A percentile compares a stretch with the other conserved stretches of the same genome.
phyloP scores from a whole-genome alignment of 148 eudicot genomes.

The Fagopyrum homotropicum region DNA sequence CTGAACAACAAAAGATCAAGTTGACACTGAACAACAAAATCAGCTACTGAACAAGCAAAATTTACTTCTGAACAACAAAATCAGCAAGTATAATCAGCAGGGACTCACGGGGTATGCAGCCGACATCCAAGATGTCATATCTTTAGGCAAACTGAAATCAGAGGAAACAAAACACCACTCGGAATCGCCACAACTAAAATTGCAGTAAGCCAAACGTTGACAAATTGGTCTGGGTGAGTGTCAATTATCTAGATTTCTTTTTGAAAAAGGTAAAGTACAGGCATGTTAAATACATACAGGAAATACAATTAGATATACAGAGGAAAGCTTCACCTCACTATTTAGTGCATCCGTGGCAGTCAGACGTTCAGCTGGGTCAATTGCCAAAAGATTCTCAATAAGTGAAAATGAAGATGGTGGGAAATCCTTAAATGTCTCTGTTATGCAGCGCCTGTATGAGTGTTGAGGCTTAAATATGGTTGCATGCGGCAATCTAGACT shows the following conservation, averaged over 20 bases:
- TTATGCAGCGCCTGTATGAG: conserved; percentile 65
- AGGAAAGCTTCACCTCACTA: conserved; percentile 55
- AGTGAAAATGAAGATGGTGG: conserved; percentile 69
- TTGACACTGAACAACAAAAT: too few species aligned
- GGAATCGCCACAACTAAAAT: background rate
- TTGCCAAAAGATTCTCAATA: conserved; percentile 68
- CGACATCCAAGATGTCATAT: background rate
- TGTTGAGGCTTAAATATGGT: conserved; percentile 79
- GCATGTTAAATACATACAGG: background rate
- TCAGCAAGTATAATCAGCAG: too few species aligned
- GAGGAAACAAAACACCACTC: background rate
- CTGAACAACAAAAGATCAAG: too few species aligned
- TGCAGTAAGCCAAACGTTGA: background rate
- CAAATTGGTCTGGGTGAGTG: background rate
- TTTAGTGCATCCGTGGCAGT: conserved; percentile 68
- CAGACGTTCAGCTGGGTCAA: conserved; percentile 71
- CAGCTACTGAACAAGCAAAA: too few species aligned
- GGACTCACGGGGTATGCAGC: too few species aligned
- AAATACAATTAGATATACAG: background rate
- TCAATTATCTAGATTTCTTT: background rate
- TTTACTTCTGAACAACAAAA: too few species aligned
- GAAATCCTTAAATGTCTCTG: conserved; percentile 68
- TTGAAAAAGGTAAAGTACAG: background rate
- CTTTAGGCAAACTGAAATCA: background rate
- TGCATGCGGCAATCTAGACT: conserved; percentile 76